phyloP scores from a whole-genome alignment of 345 rosid species.

The Gossypium turneri region DNA sequence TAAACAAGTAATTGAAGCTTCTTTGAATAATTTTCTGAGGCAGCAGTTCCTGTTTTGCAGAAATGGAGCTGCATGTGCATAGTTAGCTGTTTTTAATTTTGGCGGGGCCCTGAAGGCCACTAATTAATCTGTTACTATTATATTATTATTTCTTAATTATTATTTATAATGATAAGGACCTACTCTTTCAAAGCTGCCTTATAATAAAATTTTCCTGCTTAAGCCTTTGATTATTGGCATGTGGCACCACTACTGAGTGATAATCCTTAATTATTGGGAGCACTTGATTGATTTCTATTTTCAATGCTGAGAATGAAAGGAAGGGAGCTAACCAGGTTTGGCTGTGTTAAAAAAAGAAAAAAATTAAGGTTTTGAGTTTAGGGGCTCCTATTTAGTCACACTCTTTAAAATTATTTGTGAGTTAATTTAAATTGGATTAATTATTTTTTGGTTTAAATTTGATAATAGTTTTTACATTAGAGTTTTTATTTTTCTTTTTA shows the following conservation, averaged over 20 bases:
- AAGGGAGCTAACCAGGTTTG: too few species aligned
- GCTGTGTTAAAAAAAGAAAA: too few species aligned
- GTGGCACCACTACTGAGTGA: not conserved
- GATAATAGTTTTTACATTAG: too few species aligned
- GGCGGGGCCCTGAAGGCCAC: not conserved
- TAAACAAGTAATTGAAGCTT: not conserved
- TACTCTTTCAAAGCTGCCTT: not conserved
- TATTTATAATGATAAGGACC: not conserved
- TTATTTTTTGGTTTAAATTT: too few species aligned
- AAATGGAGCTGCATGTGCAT: not conserved
- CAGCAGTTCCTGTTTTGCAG: not conserved
- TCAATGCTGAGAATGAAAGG: not conserved
- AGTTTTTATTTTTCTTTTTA: too few species aligned
- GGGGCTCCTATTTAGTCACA: too few species aligned
- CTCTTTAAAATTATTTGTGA: too few species aligned
- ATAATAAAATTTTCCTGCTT: not conserved
- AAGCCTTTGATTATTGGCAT: not conserved
- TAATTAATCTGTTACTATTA: not conserved
- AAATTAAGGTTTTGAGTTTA: too few species aligned
- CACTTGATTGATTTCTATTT: not conserved
- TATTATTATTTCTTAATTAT: not conserved
- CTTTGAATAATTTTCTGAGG: not conserved
- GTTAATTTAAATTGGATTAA: too few species aligned
- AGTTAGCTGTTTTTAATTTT: not conserved
- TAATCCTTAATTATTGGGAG: not conserved